phyloP scores from a whole-genome alignment of 2,329 filamentous ascomycete species.

The Beauveria sp. region DNA sequence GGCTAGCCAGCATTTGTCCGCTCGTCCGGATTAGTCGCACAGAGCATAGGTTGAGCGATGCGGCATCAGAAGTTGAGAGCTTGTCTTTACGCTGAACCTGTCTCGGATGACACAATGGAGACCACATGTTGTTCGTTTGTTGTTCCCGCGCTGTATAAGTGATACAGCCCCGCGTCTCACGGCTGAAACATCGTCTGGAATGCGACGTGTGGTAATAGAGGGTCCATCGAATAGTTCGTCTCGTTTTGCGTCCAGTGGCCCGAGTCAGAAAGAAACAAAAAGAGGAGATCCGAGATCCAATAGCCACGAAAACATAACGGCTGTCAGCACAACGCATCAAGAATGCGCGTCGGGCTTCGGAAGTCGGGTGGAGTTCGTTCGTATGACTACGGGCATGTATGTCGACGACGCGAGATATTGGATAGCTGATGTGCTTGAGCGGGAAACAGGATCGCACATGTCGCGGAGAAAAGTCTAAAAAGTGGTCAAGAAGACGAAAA shows the following conservation, averaged over 20 bases:
- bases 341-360: not conserved
- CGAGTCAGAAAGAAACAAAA: not conserved
- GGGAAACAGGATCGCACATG: not conserved
- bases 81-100: too few relatives aligned
- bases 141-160: not conserved
- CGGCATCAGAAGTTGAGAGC: too few relatives aligned
- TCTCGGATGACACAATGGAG: not conserved
- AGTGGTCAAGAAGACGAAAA: not conserved
- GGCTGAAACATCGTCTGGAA: conserved; percentile 6
- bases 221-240: not conserved
- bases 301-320: not conserved
- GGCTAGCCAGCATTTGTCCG: too few relatives aligned
- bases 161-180: not conserved
- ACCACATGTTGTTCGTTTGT: not conserved
- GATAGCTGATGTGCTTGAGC: not conserved
- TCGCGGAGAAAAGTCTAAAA: not conserved
- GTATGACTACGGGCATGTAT: not conserved
- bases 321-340: not conserved
- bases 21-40: too few relatives aligned
- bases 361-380: not conserved
- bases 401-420: not conserved
- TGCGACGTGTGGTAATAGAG: not conserved
- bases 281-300: not conserved
- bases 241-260: not conserved
- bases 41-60: too few relatives aligned